These are phyloP conservation scores for Stephania yunnanensis DNA, from an alignment of 164 flowering plant genomes.

Conservation along the genomic window DNA sequence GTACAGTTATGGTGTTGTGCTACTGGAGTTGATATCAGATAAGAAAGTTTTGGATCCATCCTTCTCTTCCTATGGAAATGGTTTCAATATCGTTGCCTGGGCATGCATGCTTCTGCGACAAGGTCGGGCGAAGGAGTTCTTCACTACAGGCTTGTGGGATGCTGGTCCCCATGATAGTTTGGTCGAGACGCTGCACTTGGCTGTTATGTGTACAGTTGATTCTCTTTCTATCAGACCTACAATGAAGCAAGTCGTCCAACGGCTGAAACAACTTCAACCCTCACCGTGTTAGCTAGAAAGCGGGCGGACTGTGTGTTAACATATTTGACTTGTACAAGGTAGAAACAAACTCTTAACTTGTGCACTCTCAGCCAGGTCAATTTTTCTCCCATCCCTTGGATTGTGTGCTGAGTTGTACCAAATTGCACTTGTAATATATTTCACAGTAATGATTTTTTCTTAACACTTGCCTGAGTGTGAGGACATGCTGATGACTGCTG, in stretches of 20 bases:
- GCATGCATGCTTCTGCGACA: conserved; percentile 84
- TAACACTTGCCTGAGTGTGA: conserved; percentile 21
- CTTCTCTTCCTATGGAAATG: conserved; percentile 75
- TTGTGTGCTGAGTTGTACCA: conserved; percentile 32
- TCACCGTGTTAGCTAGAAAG: conserved; percentile 47
- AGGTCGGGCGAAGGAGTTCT: conserved; percentile 82
- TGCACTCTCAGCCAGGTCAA: conserved; percentile 16
- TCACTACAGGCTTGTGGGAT: conserved; percentile 81
- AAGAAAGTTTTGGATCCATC: conserved; percentile 90
- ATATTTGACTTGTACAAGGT: conserved; percentile 30
- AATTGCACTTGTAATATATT: conserved; percentile 44
- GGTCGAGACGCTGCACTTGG: conserved; percentile 75
- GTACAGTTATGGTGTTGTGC: conserved; percentile 86
- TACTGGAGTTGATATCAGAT: conserved; percentile 80
- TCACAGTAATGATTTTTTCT: conserved; percentile 27
- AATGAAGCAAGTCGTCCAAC: conserved; percentile 81
- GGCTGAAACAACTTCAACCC: conserved; percentile 81
- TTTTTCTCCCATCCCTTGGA: conserved; percentile 20
- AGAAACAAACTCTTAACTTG: conserved; percentile 26
- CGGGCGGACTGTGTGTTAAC: conserved; percentile 23
- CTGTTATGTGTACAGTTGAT: conserved; percentile 84
- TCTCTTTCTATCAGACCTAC: conserved; percentile 78
- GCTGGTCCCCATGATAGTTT: conserved; percentile 79
- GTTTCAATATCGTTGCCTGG: conserved; percentile 90
- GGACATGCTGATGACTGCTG: conserved; percentile 37